Conservation (phyloP, 78 protist genomes). For the Chrysochromulina parva region DNA sequence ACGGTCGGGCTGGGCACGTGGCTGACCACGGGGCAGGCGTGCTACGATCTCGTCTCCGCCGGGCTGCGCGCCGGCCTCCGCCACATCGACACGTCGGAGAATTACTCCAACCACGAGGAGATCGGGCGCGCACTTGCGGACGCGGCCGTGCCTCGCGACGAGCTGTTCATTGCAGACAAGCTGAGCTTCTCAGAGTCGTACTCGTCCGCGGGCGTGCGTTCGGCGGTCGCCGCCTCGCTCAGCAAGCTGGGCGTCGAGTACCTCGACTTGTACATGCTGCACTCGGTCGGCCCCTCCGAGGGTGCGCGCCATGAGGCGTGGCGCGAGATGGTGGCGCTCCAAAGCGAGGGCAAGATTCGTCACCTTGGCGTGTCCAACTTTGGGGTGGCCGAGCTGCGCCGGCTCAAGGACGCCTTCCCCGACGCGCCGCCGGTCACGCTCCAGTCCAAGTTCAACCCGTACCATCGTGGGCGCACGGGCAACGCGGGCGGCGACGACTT, state of each 20-base stretch:
- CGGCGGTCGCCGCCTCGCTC: background rate
- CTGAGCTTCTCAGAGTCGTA: background rate
- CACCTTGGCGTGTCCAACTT: constrained; percentile 61
- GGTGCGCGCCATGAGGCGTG: constrained; percentile 9
- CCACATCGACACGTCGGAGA: constrained; percentile 68
- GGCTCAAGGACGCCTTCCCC: background rate
- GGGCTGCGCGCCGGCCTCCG: constrained; percentile 51
- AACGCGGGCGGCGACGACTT: background rate
- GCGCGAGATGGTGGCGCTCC: constrained; percentile 35
- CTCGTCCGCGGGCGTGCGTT: background rate
- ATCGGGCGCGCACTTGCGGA: constrained; percentile 45
- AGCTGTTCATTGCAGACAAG: constrained; percentile 49
- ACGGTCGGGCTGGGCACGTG: background rate
- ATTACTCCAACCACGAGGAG: constrained; percentile 58
- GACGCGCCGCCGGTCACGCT: background rate
- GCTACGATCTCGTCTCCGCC: background rate
- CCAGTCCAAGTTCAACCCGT: background rate
- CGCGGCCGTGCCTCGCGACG: constrained; percentile 7
- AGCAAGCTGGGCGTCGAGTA: background rate
- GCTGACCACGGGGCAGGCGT: background rate
- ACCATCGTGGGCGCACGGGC: background rate
- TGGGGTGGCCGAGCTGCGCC: background rate
- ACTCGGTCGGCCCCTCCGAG: background rate
- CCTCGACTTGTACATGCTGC: constrained; percentile 33
- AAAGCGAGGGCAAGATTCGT: constrained; percentile 15